Conservation (phyloP, 2,329 filamentous ascomycete genomes). For the Xylaria sp. region DNA sequence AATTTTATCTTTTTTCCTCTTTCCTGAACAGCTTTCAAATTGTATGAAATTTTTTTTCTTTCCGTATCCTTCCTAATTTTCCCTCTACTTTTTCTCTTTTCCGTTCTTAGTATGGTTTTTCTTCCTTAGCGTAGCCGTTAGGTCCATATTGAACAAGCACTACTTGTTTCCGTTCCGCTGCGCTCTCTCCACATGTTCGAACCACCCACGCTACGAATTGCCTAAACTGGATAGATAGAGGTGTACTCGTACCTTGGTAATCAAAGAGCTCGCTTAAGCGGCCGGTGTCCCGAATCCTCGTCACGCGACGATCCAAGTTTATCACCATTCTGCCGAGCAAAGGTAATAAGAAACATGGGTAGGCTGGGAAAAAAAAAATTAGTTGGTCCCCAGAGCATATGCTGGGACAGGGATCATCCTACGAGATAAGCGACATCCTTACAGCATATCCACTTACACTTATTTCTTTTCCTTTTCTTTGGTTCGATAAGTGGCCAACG, state of each 20-base stretch:
- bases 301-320: slow-evolving; percentile 25
- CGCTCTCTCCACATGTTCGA: slow-evolving; percentile 10
- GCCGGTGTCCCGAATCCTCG: slow-evolving; percentile 6
- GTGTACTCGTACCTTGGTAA: background rate
- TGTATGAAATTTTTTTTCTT: slow-evolving; percentile 3
- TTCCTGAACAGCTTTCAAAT: background rate
- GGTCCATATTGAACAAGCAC: background rate
- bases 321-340: background rate
- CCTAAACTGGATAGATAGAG: background rate
- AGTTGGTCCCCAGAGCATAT: background rate
- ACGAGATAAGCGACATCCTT: slow-evolving; percentile 24
- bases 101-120: background rate
- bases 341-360: background rate
- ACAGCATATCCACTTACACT: background rate
- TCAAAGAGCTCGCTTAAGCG: slow-evolving; percentile 14
- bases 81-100: background rate
- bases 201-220: slow-evolving; percentile 9
- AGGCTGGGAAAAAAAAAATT: background rate
- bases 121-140: background rate
- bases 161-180: slow-evolving; percentile 1
- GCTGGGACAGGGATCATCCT: slow-evolving; percentile 28
- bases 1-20: background rate
- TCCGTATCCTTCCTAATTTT: background rate
- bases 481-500: slow-evolving; percentile 6
- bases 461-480: background rate